phyloP scores from a whole-genome alignment of 495 filamentous ascomycete species.

The Penicillium turbatum region DNA sequence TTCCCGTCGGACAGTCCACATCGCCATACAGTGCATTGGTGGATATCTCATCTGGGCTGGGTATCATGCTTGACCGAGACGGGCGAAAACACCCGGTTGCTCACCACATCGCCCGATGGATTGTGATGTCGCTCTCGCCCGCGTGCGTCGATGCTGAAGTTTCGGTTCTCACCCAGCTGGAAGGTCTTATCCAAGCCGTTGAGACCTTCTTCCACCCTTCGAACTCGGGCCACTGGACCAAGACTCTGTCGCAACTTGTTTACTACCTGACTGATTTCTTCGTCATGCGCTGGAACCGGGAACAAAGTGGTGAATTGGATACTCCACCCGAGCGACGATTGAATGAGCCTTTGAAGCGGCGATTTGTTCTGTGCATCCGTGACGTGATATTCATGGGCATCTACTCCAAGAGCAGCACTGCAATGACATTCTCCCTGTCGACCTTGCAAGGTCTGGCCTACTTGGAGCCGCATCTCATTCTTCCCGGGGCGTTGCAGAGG shows the following conservation, averaged over 20 bases:
- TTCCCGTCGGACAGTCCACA: slow-evolving; percentile 92
- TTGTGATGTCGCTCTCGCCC: slow-evolving; percentile 90
- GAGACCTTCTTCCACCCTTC: slow-evolving; percentile 99
- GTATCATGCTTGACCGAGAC: slow-evolving; percentile 82
- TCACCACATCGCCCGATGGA: slow-evolving; percentile 92
- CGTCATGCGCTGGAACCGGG: slow-evolving; percentile 95
- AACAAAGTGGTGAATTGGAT: slow-evolving; percentile 86
- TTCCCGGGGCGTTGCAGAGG: slow-evolving; percentile 89
- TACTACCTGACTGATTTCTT: slow-evolving; percentile 96
- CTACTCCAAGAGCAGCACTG: slow-evolving; percentile 87
- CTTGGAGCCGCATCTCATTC: slow-evolving; percentile 85
- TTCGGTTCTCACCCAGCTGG: slow-evolving; percentile 79
- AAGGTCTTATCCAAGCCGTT: slow-evolving; percentile 90
- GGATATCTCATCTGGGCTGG: slow-evolving; percentile 78
- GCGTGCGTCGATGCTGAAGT: slow-evolving; percentile 69
- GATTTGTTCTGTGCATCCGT: slow-evolving; percentile 85
- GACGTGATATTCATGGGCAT: slow-evolving; percentile 99
- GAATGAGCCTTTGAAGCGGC: slow-evolving; percentile 71
- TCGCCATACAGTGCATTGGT: slow-evolving; percentile 82
- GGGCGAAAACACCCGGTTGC: slow-evolving; percentile 85
- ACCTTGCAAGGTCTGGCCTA: slow-evolving; percentile 85
- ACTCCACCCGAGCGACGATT: slow-evolving; percentile 74
- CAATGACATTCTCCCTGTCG: slow-evolving; percentile 86
- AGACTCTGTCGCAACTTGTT: slow-evolving; percentile 80
- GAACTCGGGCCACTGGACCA: slow-evolving; percentile 91